A percentile compares a stretch with the other conserved stretches of the same genome.
These are phyloP conservation scores for Saccharomycopsis hybrid DNA, from an alignment of 1,139 yeast genomes.

Conservation along the genomic window DNA sequence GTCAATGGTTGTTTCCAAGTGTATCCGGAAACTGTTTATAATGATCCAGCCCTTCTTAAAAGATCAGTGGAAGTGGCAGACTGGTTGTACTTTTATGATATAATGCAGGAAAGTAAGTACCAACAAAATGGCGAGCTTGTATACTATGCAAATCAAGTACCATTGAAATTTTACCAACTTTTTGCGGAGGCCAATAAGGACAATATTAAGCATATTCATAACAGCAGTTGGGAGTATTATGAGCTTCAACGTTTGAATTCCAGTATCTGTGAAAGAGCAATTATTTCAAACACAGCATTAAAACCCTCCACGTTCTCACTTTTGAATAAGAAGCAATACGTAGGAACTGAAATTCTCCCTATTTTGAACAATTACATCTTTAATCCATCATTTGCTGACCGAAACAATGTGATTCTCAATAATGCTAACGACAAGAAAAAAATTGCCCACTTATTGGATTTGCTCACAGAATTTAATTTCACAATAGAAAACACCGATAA, in stretches of 20 bases:
- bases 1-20: conserved; percentile 66
- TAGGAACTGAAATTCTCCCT: conserved; percentile 37
- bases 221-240: conserved; percentile 23
- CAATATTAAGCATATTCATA: conserved; percentile 3
- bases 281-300: conserved; percentile 8
- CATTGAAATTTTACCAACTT: conserved; percentile 56
- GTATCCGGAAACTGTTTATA: conserved; percentile 49
- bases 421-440: conserved; percentile 3
- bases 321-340: conserved; percentile 8
- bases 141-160: conserved; percentile 51
- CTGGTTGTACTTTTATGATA: conserved; percentile 71
- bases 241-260: conserved; percentile 22
- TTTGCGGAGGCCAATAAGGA: conserved; percentile 51
- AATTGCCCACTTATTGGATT: conserved; percentile 26
- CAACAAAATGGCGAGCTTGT: conserved; percentile 34
- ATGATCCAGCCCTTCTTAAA: conserved; percentile 52
- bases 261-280: conserved; percentile 22
- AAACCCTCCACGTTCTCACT: conserved; percentile 8
- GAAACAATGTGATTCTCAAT: conserved; percentile 4
- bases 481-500: conserved; percentile 22
- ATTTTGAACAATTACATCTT: conserved; percentile 24
- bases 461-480: conserved; percentile 30
- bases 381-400: conserved; percentile 10
- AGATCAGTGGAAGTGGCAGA: conserved; percentile 66
- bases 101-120: conserved; percentile 33